Percentiles rank a stretch among this genome's conserved stretches.
Conservation (phyloP, 2,329 filamentous ascomycete genomes). For the Calonectria naviculata region DNA sequence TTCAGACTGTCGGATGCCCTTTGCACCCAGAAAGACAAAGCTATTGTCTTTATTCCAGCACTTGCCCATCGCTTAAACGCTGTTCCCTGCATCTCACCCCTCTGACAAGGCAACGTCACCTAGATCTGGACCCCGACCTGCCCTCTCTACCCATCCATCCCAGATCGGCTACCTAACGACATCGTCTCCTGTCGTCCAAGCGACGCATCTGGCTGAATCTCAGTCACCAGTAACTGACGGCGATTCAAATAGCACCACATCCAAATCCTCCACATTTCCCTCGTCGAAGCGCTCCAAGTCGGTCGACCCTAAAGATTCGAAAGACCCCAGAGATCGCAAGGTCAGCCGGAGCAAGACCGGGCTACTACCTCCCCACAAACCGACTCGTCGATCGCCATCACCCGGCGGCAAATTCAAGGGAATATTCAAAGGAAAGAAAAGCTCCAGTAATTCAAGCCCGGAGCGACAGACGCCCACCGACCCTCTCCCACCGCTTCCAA, state of each 20-base stretch:
- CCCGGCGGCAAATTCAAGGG: conserved; percentile 75
- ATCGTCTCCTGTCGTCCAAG: conserved; percentile 75
- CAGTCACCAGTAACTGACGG: conserved; percentile 32
- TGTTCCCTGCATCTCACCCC: conserved; percentile 25
- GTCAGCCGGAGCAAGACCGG: conserved; percentile 41
- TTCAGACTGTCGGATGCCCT: background rate
- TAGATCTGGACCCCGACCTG: conserved; percentile 39
- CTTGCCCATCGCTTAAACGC: conserved; percentile 1
- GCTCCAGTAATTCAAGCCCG: conserved; percentile 34
- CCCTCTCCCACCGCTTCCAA: conserved; percentile 30
- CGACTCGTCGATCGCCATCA: conserved; percentile 71
- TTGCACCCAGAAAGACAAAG: background rate
- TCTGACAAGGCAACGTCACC: conserved; percentile 38
- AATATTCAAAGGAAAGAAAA: conserved; percentile 65
- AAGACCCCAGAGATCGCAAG: conserved; percentile 37
- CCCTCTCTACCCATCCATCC: conserved; percentile 67
- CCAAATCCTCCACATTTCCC: conserved; percentile 40
- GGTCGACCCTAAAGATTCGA: conserved; percentile 30
- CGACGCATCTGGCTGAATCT: conserved; percentile 54
- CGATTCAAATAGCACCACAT: conserved; percentile 38
- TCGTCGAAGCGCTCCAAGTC: conserved; percentile 36
- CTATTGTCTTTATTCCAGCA: conserved; percentile 25
- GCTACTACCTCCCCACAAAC: conserved; percentile 45
- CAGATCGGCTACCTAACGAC: conserved; percentile 76
- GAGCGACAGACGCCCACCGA: conserved; percentile 32